Evolutionary conservation across 768 basidiomycete species (phyloP), one percentile per base, ranked within the genome.

Genomic region (Collybiopsis confluens): DNA sequence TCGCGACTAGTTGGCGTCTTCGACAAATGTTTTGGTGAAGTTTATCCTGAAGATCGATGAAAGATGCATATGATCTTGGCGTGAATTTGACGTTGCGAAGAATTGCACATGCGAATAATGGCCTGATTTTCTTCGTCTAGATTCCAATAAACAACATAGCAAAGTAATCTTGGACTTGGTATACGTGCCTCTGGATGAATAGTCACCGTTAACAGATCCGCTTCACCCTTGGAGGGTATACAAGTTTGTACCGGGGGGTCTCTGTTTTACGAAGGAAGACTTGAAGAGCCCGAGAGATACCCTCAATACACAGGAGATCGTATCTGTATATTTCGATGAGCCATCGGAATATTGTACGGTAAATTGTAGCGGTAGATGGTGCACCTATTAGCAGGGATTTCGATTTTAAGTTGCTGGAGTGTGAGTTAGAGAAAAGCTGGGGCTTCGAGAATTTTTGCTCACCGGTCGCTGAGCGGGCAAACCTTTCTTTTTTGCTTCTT

Each of bases 41-140:
- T 70, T 98, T 99, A 66, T 99, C 97, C 72, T 99, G 97, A n/a
- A 99, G 74, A 65, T 98, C 97, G 61, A 99, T 96, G 81, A 99
- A 98, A 57, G 92, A 94, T 23, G 88, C 90, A 66, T 98, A 98
- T 36, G 91, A 93, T 48, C 80, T 78, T 40, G 83, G 83, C 26
- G 90, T 92, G 73, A 99, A 95, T 60, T 83, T 85, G 64, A 98
- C 72, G 63, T 95, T 89, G 58, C 97, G 90, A 44, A 99, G 78
- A 54, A 98, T 75, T 9, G 94, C 95, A 53, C 88, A 88, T 4
- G 92, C 93, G 62, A 98, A 94, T 71, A 83, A 86, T 0, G 95
- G 95, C 59, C 97, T 84, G 60, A 98, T 82, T 70, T 80, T 79
- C 47, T 83, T 77, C 10, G 86, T 90, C 92, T 95, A 3, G 24